Conservation (phyloP, 2,329 filamentous ascomycete species). For the Emydomyces testavorans region DNA sequence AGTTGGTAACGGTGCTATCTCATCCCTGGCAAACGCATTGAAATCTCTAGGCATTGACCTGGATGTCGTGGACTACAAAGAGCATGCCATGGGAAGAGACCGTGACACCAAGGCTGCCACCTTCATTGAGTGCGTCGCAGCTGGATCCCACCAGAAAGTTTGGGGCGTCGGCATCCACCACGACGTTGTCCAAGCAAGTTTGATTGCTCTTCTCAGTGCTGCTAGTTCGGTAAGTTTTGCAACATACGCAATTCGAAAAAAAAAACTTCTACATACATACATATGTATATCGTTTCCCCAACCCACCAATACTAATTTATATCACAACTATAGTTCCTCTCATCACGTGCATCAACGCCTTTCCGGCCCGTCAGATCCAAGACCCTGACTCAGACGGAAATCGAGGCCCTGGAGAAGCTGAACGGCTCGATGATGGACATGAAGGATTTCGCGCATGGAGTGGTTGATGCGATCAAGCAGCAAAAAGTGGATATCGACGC, state of each 20-base stretch:
- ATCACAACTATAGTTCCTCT: conserved; percentile 51
- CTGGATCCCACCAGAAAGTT: conserved; percentile 56
- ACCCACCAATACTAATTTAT: not conserved
- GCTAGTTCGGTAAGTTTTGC: conserved; percentile 65
- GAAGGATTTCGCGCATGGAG: conserved; percentile 13
- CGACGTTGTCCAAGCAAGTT: conserved; percentile 79
- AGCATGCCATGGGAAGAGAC: conserved; percentile 77
- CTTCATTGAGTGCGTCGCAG: conserved; percentile 77
- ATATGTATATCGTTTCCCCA: conserved; percentile 1
- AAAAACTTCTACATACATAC: no score
- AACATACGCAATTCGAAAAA: not conserved
- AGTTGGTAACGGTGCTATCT: conserved; percentile 81
- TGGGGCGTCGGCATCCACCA: conserved; percentile 90
- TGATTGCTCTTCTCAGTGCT: conserved; percentile 74
- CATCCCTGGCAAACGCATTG: conserved; percentile 72
- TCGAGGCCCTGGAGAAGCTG: conserved; percentile 35
- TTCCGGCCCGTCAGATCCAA: conserved; percentile 49
- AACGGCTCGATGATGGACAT: conserved; percentile 20
- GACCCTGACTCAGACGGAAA: conserved; percentile 36
- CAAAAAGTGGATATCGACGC: conserved; percentile 18
- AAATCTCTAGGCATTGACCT: conserved; percentile 68
- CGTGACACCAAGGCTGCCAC: conserved; percentile 83
- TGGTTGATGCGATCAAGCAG: conserved; percentile 21
- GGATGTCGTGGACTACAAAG: conserved; percentile 90
- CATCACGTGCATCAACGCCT: conserved; percentile 55